Percentiles rank a stretch among this genome's conserved stretches.
phyloP scores from a whole-genome alignment of 371 early-diverging fungal genomes.

The Sporodiniella umbellata region DNA sequence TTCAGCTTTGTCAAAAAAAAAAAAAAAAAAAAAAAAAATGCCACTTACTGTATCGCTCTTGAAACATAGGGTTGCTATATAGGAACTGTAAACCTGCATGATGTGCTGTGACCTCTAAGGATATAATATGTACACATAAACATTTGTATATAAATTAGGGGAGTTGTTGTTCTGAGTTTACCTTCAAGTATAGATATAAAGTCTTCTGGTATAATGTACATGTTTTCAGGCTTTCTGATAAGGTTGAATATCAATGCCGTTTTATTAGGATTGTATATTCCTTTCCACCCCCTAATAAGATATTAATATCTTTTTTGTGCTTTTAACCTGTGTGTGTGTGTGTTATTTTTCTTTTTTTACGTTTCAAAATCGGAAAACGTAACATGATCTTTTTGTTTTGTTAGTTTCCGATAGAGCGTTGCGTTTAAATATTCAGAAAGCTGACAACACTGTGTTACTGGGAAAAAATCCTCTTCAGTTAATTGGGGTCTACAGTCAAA shows the following conservation, averaged over 20 bases:
- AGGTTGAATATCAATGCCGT: constrained; percentile 30
- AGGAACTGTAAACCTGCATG: constrained; percentile 89
- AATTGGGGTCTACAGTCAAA: constrained; percentile 15
- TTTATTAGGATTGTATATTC: neutral
- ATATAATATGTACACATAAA: too few species aligned
- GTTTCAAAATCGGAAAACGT: constrained; percentile 12
- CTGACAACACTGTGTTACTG: constrained; percentile 53
- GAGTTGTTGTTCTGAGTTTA: neutral
- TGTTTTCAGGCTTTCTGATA: constrained; percentile 19
- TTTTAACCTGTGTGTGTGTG: too few species aligned
- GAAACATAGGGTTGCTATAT: constrained; percentile 71
- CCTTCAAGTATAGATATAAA: constrained; percentile 47
- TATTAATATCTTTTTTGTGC: too few species aligned
- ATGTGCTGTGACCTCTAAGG: constrained; percentile 65
- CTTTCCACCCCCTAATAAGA: neutral
- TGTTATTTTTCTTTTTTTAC: constrained; percentile 4
- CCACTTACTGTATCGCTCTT: constrained; percentile 71
- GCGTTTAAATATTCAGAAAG: constrained; percentile 62
- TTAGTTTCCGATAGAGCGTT: constrained; percentile 55
- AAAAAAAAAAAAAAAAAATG: neutral
- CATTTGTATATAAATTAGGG: too few species aligned
- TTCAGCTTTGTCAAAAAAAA: too few species aligned
- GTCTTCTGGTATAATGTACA: constrained; percentile 45
- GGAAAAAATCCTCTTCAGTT: constrained; percentile 46
- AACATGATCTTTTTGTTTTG: neutral